Base-by-base conservation (phyloP, 192 early-diverging fungal species). In the Linnemannia schmuckeri region DNA sequence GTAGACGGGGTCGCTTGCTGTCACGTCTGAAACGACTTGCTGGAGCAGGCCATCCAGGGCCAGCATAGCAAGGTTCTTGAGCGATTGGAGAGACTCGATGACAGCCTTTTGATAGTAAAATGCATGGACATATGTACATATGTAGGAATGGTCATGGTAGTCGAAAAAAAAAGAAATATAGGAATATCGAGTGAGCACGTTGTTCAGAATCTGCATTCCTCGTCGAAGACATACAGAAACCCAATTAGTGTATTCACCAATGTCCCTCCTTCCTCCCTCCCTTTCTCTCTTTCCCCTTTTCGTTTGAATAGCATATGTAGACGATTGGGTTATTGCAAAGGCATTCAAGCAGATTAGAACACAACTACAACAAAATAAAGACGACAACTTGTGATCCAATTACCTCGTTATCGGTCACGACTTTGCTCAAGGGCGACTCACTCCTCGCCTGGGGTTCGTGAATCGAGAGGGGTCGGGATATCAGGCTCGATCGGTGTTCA, bases 21-120 rank as follows among this genome's bases (percentile, higher is more conserved):
- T 78, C 42, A 76, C 78, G 37, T 88, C 89, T 0, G 83, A 79
- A 22, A 91, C 82, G 3, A 92, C 89, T 57, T 93, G 88, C 18
- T 88, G 88, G 3, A 93, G 76, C 35, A 91, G 57, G 40, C 85
- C 77, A 81, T 93, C 90, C 37, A 93, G 74, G 9, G 90, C 91
- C 18, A 89, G 66, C 70, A 93, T 87, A 4, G 88, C 83, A n/a
- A 90, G 76, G 46, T 91, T 75, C 78, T 92, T 93, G 68, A 92
- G 88, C 10, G 90, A 90, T 44, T 87, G 79, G 33, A 93, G 74
- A 4, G 92, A 92, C 40, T 91, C 78, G 20, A 88, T 80, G 6
- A 93, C 90, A 83, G 90, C 80, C 85, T 90, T 38, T 81, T 24
- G 30, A 37, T n/a, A 8, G 38, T 13, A 4, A 18, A 52, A 20